phyloP scores from a whole-genome alignment of 805 yeast genomes.

The Suhomyces sp. region DNA sequence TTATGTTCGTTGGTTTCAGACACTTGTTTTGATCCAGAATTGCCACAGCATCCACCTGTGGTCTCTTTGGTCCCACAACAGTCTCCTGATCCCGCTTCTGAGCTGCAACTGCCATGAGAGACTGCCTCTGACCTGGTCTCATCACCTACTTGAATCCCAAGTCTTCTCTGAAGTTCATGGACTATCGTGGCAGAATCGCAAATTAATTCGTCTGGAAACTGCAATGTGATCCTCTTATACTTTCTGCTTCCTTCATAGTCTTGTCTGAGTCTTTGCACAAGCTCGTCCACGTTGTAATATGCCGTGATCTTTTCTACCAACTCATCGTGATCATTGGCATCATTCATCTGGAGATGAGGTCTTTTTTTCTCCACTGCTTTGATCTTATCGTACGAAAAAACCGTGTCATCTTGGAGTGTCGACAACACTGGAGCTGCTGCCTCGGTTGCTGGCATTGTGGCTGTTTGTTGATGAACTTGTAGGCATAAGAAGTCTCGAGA shows the following conservation, averaged over 20 bases:
- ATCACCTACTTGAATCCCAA: slow-evolving; percentile 15
- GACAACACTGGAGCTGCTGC: slow-evolving; percentile 58
- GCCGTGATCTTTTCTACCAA: slow-evolving; percentile 35
- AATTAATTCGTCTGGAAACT: slow-evolving; percentile 82
- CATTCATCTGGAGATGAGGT: slow-evolving; percentile 24
- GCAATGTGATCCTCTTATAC: slow-evolving; percentile 67
- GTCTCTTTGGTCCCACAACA: no score
- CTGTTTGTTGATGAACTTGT: no score
- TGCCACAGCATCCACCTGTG: no score
- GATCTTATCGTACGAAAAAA: slow-evolving; percentile 49
- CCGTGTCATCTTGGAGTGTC: slow-evolving; percentile 64
- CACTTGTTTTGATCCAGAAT: no score
- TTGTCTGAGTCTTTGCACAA: slow-evolving; percentile 39
- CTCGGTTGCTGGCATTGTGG: slow-evolving; percentile 5
- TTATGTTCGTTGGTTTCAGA: background rate
- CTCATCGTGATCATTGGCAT: slow-evolving; percentile 17
- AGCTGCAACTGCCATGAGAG: background rate
- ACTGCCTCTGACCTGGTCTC: background rate
- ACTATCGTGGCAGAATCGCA: slow-evolving; percentile 76
- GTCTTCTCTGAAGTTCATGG: slow-evolving; percentile 47
- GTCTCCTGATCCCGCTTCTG: no score
- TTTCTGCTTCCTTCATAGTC: slow-evolving; percentile 22
- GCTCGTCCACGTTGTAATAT: slow-evolving; percentile 56
- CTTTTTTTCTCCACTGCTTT: slow-evolving; percentile 22
- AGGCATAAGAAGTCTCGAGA: no score